phyloP scores from a whole-genome alignment of 805 yeast genomes.

The Saturnispora halmiae region DNA sequence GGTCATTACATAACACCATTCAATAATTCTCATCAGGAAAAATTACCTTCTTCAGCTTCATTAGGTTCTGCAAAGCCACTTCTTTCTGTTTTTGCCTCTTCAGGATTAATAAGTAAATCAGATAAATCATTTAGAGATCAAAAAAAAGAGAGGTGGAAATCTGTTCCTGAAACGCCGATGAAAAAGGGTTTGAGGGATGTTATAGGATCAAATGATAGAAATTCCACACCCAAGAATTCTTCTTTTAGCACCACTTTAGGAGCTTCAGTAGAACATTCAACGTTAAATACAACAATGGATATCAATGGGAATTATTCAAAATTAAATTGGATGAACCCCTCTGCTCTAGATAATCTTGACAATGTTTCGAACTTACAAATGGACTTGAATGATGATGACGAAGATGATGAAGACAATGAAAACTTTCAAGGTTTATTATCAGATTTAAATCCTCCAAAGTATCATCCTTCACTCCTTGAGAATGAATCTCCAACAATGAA shows the following conservation, averaged over 20 bases:
- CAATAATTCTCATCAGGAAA: slow-evolving; percentile 1
- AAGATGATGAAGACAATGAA: background rate
- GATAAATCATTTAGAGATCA: slow-evolving; percentile 36
- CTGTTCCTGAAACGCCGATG: slow-evolving; percentile 59
- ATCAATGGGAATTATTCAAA: slow-evolving; percentile 8
- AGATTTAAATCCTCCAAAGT: slow-evolving; percentile 33
- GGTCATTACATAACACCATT: slow-evolving; percentile 7
- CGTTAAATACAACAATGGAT: slow-evolving; percentile 4
- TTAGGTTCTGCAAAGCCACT: slow-evolving; percentile 73
- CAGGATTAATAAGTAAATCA: slow-evolving; percentile 59
- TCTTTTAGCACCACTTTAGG: slow-evolving; percentile 7
- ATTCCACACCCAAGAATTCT: slow-evolving; percentile 8
- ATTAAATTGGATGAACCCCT: slow-evolving; percentile 1
- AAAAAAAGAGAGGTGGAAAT: slow-evolving; percentile 15
- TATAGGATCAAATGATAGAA: slow-evolving; percentile 15
- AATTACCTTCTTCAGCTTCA: slow-evolving; percentile 36
- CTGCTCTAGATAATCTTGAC: slow-evolving; percentile 11
- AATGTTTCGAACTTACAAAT: slow-evolving; percentile 20
- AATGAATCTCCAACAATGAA: slow-evolving; percentile 10
- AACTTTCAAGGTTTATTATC: slow-evolving; percentile 29
- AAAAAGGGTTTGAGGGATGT: slow-evolving; percentile 35
- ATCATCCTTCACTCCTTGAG: slow-evolving; percentile 2
- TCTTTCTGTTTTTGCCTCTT: slow-evolving; percentile 72
- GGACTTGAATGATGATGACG: slow-evolving; percentile 17
- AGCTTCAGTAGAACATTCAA: slow-evolving; percentile 1